Base-by-base conservation (phyloP, 2,329 filamentous ascomycete genomes). In the Diaporthe destruens region DNA sequence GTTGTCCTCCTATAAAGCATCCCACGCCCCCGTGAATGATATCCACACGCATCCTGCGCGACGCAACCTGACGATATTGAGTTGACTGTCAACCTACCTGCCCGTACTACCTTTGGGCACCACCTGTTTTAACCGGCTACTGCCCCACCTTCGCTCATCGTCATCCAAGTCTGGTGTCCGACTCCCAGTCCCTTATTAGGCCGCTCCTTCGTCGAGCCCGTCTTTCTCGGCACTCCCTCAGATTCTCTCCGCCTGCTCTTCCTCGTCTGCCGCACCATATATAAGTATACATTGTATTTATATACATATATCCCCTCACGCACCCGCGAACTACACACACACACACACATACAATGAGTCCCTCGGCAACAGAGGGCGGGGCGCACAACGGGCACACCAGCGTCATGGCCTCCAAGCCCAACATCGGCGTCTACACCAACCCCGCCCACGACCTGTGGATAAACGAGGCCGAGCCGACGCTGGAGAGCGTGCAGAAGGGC, bases 351-450 rank as follows among this genome's bases (percentile, higher is more conserved):
- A 7, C 36, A 36, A 71, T 57, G 32, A 66, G 55, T 32, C 54
- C 71, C 53, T 61, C 73, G 34, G 44, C 72, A 42, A 49, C 42
- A 57, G 67, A 32, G 36, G 54, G 74, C 67, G 63, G 72, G 32
- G 59, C 85, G 67, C 54, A 72, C 14, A 59, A 69, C 63, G 63
- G 42, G 32, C 55, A 67, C 32, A 54, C n/a, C 57, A 61, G 44
- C 44, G 25, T 70, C 14, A 82, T 84, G 81, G 84, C 88, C 59
- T 85, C 88, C 72, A 96, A 97, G 88, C 85, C 93, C 72, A 98
- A 98, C 85, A 97, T 98, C 80, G 96, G 95, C 77, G 95, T 98
- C 76, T 98, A 93, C 87, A 98, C 96, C 68, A 98, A 98, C 85
- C 94, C 96, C 23, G 89, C 90, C 72, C 96, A 98, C 82, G 93